Conservation (phyloP, 805 yeast genomes). For the Candida verbasci region DNA sequence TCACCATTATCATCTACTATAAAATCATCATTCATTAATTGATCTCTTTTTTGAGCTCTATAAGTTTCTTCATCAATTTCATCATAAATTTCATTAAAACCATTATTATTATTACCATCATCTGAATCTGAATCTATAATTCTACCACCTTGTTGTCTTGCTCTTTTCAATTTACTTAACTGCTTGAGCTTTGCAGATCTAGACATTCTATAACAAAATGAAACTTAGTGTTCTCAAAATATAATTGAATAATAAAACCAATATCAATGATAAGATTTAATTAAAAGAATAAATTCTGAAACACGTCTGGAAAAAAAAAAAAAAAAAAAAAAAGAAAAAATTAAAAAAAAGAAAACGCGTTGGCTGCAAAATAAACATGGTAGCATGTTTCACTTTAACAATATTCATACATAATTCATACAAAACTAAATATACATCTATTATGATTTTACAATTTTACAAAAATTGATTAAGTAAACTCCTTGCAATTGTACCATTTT, state of each 20-base stretch:
- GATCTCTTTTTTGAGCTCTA: conserved; percentile 71
- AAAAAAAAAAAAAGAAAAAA: neutral
- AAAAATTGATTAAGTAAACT: neutral
- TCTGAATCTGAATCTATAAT: conserved; percentile 40
- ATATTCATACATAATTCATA: neutral
- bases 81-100: conserved; percentile 70
- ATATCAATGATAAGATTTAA: neutral
- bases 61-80: conserved; percentile 81
- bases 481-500: conserved; percentile 17
- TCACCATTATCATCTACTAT: conserved; percentile 92
- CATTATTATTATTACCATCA: too few relatives aligned
- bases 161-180: conserved; percentile 58
- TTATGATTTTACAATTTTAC: too few relatives aligned
- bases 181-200: conserved; percentile 34
- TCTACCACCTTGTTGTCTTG: conserved; percentile 56
- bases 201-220: too few relatives aligned
- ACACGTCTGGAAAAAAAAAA: neutral
- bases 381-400: too few relatives aligned
- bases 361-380: conserved; percentile 1
- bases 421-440: neutral
- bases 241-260: neutral
- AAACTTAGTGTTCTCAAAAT: too few relatives aligned
- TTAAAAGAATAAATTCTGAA: neutral
- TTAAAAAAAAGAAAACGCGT: conserved; percentile 2
- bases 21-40: conserved; percentile 83